Evolutionary conservation across 805 yeast species (phyloP).

Genomic region (Suhomyces faveliae): DNA sequence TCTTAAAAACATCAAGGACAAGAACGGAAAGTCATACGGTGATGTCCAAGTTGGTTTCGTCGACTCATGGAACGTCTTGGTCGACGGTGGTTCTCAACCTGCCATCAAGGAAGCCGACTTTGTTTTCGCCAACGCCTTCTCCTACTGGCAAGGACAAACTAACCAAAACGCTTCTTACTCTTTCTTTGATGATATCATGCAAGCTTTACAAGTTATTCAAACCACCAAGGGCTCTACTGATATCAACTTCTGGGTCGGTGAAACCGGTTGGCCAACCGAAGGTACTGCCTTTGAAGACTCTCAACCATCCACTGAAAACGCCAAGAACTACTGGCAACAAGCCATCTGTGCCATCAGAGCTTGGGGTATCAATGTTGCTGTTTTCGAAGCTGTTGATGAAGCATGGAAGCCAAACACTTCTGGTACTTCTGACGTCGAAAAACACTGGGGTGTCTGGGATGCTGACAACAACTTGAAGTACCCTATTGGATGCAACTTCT

Average conservation of each 20-base stretch:
- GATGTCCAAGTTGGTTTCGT: slow-evolving; percentile 84
- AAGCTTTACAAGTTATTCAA: slow-evolving; percentile 88
- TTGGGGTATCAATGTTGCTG: slow-evolving; percentile 92
- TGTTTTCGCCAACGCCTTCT: slow-evolving; percentile 91
- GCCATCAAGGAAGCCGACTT: slow-evolving; percentile 82
- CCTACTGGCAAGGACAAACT: slow-evolving; percentile 98
- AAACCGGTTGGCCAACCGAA: slow-evolving; percentile 94
- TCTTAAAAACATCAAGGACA: slow-evolving; percentile 64
- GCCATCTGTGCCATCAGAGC: slow-evolving; percentile 92
- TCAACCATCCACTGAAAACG: slow-evolving; percentile 69
- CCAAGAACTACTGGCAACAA: slow-evolving; percentile 78
- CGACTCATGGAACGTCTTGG: slow-evolving; percentile 92
- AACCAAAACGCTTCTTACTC: slow-evolving; percentile 81
- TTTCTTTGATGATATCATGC: slow-evolving; percentile 96
- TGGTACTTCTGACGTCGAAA: slow-evolving; percentile 83
- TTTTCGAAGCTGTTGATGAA: slow-evolving; percentile 94
- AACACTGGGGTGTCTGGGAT: slow-evolving; percentile 92
- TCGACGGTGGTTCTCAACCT: slow-evolving; percentile 68
- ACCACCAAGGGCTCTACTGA: slow-evolving; percentile 82
- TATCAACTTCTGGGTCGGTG: slow-evolving; percentile 92
- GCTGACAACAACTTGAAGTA: slow-evolving; percentile 42
- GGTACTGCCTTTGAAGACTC: slow-evolving; percentile 73
- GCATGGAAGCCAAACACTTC: slow-evolving; percentile 93
- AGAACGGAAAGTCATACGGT: slow-evolving; percentile 74
- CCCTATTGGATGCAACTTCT: slow-evolving; percentile 35